A percentile compares a stretch with the other conserved stretches of the same genome.
These are phyloP conservation scores for Kappamyces sp. DNA, from an alignment of 192 early-diverging fungal genomes.

Conservation along the genomic window DNA sequence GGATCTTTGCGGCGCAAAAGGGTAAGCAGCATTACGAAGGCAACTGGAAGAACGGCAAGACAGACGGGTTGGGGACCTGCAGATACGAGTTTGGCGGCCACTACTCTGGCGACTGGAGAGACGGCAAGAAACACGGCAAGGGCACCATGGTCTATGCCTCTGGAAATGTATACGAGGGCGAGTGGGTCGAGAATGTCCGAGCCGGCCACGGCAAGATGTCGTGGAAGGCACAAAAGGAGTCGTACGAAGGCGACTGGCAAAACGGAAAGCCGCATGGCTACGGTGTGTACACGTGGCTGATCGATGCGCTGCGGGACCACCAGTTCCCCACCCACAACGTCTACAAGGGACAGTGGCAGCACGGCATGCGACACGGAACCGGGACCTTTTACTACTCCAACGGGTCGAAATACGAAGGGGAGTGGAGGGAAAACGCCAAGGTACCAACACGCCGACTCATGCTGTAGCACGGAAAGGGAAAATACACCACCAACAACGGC, in stretches of 20 bases:
- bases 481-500: slow-evolving; percentile 42
- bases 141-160: slow-evolving; percentile 47
- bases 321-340: slow-evolving; percentile 41
- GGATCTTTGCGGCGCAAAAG: slow-evolving; percentile 26
- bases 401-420: slow-evolving; percentile 43
- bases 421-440: slow-evolving; percentile 51
- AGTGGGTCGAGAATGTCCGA: slow-evolving; percentile 46
- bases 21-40: slow-evolving; percentile 30
- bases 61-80: slow-evolving; percentile 18
- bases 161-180: slow-evolving; percentile 48
- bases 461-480: slow-evolving; percentile 36
- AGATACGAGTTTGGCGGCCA: neutral
- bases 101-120: slow-evolving; percentile 24
- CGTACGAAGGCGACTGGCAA: slow-evolving; percentile 49
- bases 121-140: slow-evolving; percentile 40
- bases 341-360: slow-evolving; percentile 40
- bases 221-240: slow-evolving; percentile 40
- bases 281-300: slow-evolving; percentile 44
- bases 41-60: slow-evolving; percentile 42
- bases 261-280: slow-evolving; percentile 40
- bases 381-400: slow-evolving; percentile 49
- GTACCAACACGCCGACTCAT: slow-evolving; percentile 14
- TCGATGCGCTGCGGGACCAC: slow-evolving; percentile 18
- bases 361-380: slow-evolving; percentile 40
- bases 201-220: slow-evolving; percentile 42